Evolutionary conservation across 1,139 yeast species (phyloP).

Genomic region (Sugiyamaella xylanicola): DNA sequence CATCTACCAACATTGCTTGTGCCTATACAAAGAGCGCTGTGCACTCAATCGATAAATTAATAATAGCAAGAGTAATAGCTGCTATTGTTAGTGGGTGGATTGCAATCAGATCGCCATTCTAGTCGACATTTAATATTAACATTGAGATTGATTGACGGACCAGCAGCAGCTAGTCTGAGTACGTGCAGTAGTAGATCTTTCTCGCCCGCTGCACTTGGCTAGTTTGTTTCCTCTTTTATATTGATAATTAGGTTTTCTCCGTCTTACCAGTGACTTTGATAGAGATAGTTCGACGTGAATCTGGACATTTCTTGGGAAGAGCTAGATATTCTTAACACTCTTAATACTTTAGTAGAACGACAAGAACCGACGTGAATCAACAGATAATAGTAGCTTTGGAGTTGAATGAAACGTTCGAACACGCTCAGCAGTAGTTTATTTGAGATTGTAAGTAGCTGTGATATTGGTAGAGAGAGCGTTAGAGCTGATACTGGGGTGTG

Average conservation of each 20-base stretch:
- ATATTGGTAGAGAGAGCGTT: too few species aligned
- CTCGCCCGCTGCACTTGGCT: not conserved
- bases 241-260: conserved; percentile 1
- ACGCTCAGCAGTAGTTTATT: not conserved
- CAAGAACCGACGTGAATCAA: too few species aligned
- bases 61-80: not conserved
- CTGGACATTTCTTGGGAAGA: too few species aligned
- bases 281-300: not conserved
- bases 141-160: not conserved
- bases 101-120: not conserved
- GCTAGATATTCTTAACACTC: too few species aligned
- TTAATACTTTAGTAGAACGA: too few species aligned
- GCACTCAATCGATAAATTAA: not conserved
- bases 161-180: not conserved
- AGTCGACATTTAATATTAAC: not conserved
- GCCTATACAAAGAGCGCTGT: not conserved
- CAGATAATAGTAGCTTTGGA: not conserved
- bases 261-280: too few species aligned
- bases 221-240: not conserved
- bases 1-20: not conserved
- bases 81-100: not conserved
- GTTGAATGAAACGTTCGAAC: not conserved
- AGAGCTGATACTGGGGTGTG: too few species aligned
- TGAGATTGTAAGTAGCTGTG: not conserved
- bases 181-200: not conserved